Base-by-base conservation (phyloP, 306 rosid species). In the Gynostemma pentaphyllum region DNA sequence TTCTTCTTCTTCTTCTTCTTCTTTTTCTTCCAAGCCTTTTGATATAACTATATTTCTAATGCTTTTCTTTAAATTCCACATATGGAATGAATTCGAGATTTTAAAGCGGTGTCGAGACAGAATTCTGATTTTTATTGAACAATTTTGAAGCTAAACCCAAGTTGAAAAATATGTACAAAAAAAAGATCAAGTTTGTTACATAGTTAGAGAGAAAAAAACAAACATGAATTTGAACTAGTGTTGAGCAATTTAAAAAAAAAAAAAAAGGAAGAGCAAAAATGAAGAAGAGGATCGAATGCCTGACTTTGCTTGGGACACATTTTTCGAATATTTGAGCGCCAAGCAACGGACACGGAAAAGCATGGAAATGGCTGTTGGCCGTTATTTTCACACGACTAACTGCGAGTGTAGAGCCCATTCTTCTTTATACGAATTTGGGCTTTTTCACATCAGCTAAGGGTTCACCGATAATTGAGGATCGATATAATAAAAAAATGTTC, bases 21-120 rank as follows among this genome's bases (percentile, higher is more conserved):
- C n/a, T n/a, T n/a, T n/a, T n/a, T n/a, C n/a, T 65, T 24, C 79
- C 70, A 1, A 66, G 34, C 76, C 76, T 54, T 42, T 63, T 13
- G 74, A 68, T 62, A 81, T 71, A 4, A 10, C 9, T 51, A 87
- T 64, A 56, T 76, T 80, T 63, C 59, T 55, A 3, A 67, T 76
- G 49, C 30, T 48, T 0, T 12, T 41, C 74, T 72, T 78, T 26
- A 62, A 19, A 28, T 62, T 54, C 40, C 50, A 19, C 90, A 85
- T 85, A 16, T 21, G 45, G 29, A 62, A 42, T 23, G 10, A 44
- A 67, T 32, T 29, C 1, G 16, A 15, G 40, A n/a, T n/a, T n/a
- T n/a, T n/a, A n/a, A n/a, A n/a, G n/a, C n/a, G n/a, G n/a, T n/a
- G n/a, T n/a, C n/a, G n/a, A n/a, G n/a, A n/a, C n/a, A n/a, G 24